Conservation (phyloP, 2,329 filamentous ascomycete species). For the Pseudophaeomoniella oleicola region DNA sequence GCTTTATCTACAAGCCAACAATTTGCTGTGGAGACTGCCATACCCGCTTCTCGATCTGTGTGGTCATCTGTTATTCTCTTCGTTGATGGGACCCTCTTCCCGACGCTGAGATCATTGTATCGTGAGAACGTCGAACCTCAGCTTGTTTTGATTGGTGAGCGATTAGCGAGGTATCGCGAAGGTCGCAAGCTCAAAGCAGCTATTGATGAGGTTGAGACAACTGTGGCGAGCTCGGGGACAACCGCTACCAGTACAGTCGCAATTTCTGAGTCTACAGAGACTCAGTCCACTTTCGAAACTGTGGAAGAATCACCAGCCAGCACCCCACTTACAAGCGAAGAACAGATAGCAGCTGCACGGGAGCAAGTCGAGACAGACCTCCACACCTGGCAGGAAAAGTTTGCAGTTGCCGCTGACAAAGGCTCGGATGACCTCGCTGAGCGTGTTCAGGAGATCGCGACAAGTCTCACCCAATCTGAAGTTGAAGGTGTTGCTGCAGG, state of each 20-base stretch:
- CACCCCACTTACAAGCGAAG: constrained; percentile 27
- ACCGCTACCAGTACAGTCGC: constrained; percentile 9
- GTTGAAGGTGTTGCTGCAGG: constrained; percentile 51
- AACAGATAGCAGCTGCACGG: constrained; percentile 28
- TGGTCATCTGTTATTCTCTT: constrained; percentile 58
- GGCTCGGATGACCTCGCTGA: constrained; percentile 55
- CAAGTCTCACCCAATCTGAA: constrained; percentile 50
- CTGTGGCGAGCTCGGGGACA: constrained; percentile 8
- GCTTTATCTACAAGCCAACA: constrained; percentile 52
- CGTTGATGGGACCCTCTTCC: constrained; percentile 64
- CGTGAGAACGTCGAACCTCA: constrained; percentile 91
- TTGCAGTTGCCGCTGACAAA: constrained; percentile 70
- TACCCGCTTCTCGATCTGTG: constrained; percentile 58
- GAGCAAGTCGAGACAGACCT: constrained; percentile 66
- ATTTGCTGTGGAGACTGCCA: constrained; percentile 52
- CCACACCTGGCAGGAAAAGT: constrained; percentile 74
- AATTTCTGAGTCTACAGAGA: constrained; percentile 12
- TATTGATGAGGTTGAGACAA: constrained; percentile 39
- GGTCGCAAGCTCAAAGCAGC: constrained; percentile 48
- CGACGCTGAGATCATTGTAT: constrained; percentile 65
- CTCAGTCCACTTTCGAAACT: constrained; percentile 12
- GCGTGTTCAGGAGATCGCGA: constrained; percentile 56
- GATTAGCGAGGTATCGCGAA: constrained; percentile 52
- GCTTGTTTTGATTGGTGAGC: constrained; percentile 77
- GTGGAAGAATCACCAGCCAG: constrained; percentile 14